These are phyloP conservation scores for Globisporangium apiculatum DNA, from an alignment of 352 stramenopile species.

Conservation along the genomic window DNA sequence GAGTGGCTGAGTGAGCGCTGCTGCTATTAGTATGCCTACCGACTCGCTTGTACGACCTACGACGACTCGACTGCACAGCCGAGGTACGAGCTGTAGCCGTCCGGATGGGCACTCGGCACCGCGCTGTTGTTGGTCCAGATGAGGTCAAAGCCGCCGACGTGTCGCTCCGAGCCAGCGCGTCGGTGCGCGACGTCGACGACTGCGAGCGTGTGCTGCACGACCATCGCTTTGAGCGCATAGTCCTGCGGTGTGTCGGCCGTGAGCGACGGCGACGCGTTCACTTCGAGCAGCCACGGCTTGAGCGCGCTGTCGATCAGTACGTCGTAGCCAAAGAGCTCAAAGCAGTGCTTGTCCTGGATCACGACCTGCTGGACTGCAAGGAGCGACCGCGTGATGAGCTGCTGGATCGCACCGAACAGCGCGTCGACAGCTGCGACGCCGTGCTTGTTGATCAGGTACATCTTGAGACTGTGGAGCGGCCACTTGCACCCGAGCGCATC, in stretches of 20 bases:
- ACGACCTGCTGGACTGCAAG: constrained; percentile 77
- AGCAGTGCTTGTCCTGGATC: constrained; percentile 87
- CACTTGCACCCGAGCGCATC: constrained; percentile 59
- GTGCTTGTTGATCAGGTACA: constrained; percentile 63
- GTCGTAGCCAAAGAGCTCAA: constrained; percentile 89
- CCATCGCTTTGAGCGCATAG: constrained; percentile 81
- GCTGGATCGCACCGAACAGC: constrained; percentile 19
- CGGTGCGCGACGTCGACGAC: constrained; percentile 77
- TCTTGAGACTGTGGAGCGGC: constrained; percentile 44
- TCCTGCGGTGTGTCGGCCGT: constrained; percentile 81
- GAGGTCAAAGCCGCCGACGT: constrained; percentile 66
- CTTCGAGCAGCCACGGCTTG: constrained; percentile 83
- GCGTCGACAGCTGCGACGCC: constrained; percentile 53
- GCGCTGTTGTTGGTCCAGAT: constrained; percentile 46
- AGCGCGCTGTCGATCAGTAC: constrained; percentile 77
- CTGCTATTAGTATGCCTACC: too few species aligned
- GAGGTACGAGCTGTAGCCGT: constrained; percentile 55
- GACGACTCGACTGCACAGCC: constrained; percentile 38
- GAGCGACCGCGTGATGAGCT: constrained; percentile 75
- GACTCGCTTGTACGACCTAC: too few species aligned
- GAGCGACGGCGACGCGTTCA: constrained; percentile 88
- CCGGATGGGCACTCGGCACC: constrained; percentile 25
- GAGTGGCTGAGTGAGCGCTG: too few species aligned
- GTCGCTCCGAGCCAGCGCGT: constrained; percentile 31
- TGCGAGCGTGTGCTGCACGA: constrained; percentile 86